Conservation (phyloP, 371 early-diverging fungal genomes). For the Chytridium lagenaria region DNA sequence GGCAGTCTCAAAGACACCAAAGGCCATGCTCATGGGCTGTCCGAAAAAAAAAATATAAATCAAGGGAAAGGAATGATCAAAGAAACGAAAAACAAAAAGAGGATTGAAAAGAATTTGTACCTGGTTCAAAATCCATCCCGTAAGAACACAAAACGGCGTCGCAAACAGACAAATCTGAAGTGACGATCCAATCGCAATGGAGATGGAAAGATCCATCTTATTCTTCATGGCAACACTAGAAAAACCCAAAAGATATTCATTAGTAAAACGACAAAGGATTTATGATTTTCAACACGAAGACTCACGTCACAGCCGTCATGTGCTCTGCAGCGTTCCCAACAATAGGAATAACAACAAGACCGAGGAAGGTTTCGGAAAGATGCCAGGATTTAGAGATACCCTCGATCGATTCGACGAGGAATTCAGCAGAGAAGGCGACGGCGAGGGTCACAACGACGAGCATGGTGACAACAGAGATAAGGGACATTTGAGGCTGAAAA, state of each 20-base stretch:
- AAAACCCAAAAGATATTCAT: constrained; percentile 18
- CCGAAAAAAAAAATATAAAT: not conserved
- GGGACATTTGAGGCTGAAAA: constrained; percentile 22
- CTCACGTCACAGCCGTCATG: constrained; percentile 30
- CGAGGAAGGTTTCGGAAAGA: constrained; percentile 78
- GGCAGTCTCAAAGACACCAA: constrained; percentile 80
- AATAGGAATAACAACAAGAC: constrained; percentile 83
- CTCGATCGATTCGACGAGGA: constrained; percentile 79
- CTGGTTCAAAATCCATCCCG: constrained; percentile 84
- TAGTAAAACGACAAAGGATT: not conserved
- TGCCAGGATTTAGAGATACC: constrained; percentile 65
- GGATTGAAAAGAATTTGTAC: not conserved
- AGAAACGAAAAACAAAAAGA: too few relatives aligned
- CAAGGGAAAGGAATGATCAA: too few relatives aligned
- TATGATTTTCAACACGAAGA: not conserved
- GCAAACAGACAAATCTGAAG: constrained; percentile 86
- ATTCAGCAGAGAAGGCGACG: constrained; percentile 81
- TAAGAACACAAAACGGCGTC: constrained; percentile 82
- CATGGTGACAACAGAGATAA: not conserved
- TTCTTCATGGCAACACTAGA: constrained; percentile 67
- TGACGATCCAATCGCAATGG: constrained; percentile 85
- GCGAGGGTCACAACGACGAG: constrained; percentile 49
- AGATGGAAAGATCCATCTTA: constrained; percentile 87
- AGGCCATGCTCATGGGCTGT: constrained; percentile 75
- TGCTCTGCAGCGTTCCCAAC: constrained; percentile 66